phyloP scores from a whole-genome alignment of 164 flowering plant species.

The Protea cynaroides region DNA sequence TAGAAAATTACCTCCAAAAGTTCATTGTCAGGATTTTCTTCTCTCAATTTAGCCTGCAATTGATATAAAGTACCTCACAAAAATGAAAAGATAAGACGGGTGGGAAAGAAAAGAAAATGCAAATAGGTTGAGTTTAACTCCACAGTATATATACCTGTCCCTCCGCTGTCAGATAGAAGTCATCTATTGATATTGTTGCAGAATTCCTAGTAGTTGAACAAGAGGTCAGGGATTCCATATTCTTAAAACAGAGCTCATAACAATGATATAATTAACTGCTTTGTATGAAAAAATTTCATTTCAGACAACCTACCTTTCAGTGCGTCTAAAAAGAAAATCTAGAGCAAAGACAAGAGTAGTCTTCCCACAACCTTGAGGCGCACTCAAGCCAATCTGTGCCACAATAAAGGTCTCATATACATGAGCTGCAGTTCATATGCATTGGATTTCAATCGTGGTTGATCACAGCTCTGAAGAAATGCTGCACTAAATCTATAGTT shows the following conservation, averaged over 20 bases:
- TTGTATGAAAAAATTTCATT: not conserved
- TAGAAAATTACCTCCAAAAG: constrained; percentile 71
- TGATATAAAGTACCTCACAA: constrained; percentile 5
- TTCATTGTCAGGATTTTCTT: constrained; percentile 68
- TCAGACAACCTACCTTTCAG: constrained; percentile 50
- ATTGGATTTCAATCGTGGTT: not conserved
- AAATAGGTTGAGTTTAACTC: not conserved
- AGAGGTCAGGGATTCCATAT: constrained; percentile 8
- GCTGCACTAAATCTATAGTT: not conserved
- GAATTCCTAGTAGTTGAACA: constrained; percentile 51
- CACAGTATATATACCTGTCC: constrained; percentile 54
- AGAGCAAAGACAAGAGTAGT: constrained; percentile 93
- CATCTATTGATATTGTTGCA: constrained; percentile 92
- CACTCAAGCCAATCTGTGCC: constrained; percentile 94
- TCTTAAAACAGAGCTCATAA: not conserved
- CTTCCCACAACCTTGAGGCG: constrained; percentile 99
- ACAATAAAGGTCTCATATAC: not conserved
- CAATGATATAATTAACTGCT: not conserved
- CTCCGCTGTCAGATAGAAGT: constrained; percentile 86
- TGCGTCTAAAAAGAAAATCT: constrained; percentile 57
- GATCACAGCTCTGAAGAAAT: not conserved
- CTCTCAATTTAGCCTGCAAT: constrained; percentile 68
- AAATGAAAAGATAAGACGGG: not conserved
- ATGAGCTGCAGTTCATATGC: not conserved
- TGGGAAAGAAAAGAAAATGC: not conserved